Conservation (phyloP, 352 stramenopile genomes). For the Globisporangium viniferum region DNA sequence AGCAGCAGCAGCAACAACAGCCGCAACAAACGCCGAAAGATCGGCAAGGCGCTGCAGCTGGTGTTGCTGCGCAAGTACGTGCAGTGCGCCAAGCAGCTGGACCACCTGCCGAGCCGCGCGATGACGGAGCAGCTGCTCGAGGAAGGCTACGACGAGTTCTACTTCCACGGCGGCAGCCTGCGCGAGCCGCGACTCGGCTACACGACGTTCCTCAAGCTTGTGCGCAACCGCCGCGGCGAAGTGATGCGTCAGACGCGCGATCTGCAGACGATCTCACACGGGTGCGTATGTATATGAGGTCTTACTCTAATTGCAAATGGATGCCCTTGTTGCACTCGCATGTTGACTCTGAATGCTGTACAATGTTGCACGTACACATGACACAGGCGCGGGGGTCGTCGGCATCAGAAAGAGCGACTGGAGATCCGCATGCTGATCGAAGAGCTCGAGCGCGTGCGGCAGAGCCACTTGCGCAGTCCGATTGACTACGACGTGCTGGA, state of each 20-base stretch:
- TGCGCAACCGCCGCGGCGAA: conserved; percentile 64
- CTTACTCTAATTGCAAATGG: too few species aligned
- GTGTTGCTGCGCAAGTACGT: conserved; percentile 61
- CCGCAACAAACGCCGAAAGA: conserved; percentile 31
- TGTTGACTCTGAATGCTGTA: too few species aligned
- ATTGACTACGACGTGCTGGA: conserved; percentile 26
- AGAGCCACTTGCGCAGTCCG: conserved; percentile 14
- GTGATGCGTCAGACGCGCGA: conserved; percentile 26
- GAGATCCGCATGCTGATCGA: conserved; percentile 56
- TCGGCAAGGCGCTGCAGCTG: conserved; percentile 61
- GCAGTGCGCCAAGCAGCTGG: conserved; percentile 46
- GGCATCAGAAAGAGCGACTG: conserved; percentile 40
- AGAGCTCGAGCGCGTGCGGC: conserved; percentile 54
- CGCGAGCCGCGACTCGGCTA: conserved; percentile 57
- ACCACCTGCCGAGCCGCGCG: conserved; percentile 36
- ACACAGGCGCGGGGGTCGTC: conserved; percentile 19
- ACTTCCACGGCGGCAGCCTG: conserved; percentile 54
- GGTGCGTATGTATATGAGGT: conserved; percentile 13
- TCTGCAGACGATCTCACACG: conserved; percentile 13
- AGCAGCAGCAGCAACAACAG: not conserved
- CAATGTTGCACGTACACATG: not conserved
- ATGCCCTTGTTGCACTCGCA: not conserved
- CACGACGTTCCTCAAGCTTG: conserved; percentile 59
- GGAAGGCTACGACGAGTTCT: conserved; percentile 69
- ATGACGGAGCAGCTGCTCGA: conserved; percentile 64